A percentile compares a stretch with the other conserved stretches of the same genome.
These are phyloP conservation scores for Eucalyptus victrix DNA, from an alignment of 345 rosid genomes.

Conservation along the genomic window DNA sequence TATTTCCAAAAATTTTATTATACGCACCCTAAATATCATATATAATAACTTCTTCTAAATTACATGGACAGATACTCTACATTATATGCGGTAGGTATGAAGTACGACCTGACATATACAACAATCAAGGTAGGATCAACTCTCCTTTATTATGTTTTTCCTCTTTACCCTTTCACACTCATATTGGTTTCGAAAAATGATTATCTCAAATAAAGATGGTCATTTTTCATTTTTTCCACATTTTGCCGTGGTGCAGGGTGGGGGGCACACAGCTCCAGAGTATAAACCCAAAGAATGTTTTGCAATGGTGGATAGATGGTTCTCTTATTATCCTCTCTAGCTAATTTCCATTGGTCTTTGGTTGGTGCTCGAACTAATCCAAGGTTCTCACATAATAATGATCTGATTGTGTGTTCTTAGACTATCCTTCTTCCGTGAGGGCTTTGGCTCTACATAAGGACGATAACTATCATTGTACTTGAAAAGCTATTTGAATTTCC, in stretches of 20 bases:
- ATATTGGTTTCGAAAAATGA: too few species aligned
- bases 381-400: background rate
- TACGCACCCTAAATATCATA: too few species aligned
- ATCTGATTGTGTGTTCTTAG: background rate
- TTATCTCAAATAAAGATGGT: background rate
- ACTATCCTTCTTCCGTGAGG: background rate
- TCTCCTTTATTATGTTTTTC: background rate
- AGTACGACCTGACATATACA: background rate
- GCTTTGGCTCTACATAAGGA: background rate
- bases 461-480: background rate
- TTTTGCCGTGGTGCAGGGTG: background rate
- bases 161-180: background rate
- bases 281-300: background rate
- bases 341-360: background rate
- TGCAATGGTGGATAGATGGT: background rate
- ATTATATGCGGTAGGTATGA: background rate
- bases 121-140: background rate
- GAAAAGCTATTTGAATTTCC: background rate
- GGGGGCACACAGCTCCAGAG: background rate
- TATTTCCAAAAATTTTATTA: too few species aligned
- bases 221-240: too few species aligned
- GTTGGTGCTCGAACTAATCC: background rate
- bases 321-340: background rate
- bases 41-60: background rate
- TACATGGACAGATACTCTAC: background rate